Percentiles rank a stretch among this genome's conserved stretches.
Conservation (phyloP, 208 protist genomes). For the Entamoeba invadens region DNA sequence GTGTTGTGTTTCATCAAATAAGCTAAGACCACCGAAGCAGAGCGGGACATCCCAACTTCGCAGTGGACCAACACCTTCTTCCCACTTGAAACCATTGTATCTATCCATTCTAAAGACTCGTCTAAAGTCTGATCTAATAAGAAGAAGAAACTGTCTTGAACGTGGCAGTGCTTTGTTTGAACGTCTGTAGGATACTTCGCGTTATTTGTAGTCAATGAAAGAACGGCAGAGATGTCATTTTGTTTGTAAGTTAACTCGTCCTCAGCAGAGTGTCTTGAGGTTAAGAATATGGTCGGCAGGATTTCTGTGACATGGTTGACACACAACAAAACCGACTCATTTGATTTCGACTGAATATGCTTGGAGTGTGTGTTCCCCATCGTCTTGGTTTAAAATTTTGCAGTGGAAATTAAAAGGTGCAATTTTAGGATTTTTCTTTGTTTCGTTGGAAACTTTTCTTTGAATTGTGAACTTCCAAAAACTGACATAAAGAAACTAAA, state of each 20-base stretch:
- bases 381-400: no score
- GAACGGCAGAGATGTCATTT: not conserved
- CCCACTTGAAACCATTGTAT: conserved; percentile 38
- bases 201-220: not conserved
- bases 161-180: not conserved
- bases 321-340: not conserved
- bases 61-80: conserved; percentile 71
- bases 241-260: not conserved
- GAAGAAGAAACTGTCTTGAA: not conserved
- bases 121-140: not conserved
- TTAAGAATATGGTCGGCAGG: not conserved
- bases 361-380: not conserved
- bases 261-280: not conserved
- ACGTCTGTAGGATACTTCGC: not conserved
- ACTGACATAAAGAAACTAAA: no score
- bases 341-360: not conserved
- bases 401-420: no score
- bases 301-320: not conserved
- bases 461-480: no score
- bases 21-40: conserved; percentile 61
- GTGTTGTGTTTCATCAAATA: conserved; percentile 66
- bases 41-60: conserved; percentile 70
- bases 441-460: no score
- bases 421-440: no score
- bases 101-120: conserved; percentile 60